phyloP scores from a whole-genome alignment of 2,329 filamentous ascomycete species.

The Colletotrichum lini region DNA sequence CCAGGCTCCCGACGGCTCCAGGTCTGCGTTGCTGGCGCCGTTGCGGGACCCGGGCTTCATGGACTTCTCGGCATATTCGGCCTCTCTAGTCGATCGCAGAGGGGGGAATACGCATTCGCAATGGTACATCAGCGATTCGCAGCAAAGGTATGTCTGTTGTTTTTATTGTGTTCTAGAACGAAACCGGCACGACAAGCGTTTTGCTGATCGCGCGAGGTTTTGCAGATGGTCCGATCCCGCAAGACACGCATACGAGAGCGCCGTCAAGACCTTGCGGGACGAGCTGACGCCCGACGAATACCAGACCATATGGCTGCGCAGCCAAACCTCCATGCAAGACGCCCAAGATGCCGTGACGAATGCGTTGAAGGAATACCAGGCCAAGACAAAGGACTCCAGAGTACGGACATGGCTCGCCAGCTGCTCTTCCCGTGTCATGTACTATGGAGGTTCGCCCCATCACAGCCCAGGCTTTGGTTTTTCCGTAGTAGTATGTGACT shows the following conservation, averaged over 20 bases:
- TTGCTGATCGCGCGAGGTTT: not conserved
- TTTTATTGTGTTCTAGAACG: not conserved
- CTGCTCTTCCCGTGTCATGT: constrained; percentile 21
- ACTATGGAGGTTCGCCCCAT: constrained; percentile 11
- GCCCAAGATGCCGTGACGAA: constrained; percentile 1
- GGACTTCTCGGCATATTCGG: not conserved
- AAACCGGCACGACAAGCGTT: no score
- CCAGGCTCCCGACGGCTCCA: not conserved
- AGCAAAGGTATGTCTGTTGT: not conserved
- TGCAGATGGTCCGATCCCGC: constrained; percentile 17
- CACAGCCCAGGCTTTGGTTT: no score
- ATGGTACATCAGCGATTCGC: constrained; percentile 4
- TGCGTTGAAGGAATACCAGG: not conserved
- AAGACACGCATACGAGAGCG: constrained; percentile 10
- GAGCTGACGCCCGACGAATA: constrained; percentile 9
- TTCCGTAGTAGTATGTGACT: not conserved
- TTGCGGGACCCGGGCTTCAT: not conserved
- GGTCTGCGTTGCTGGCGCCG: not conserved
- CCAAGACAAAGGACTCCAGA: constrained; percentile 2
- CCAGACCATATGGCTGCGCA: not conserved
- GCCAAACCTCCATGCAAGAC: constrained; percentile 5
- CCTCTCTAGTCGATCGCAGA: not conserved
- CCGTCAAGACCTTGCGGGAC: not conserved
- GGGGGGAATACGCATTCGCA: not conserved
- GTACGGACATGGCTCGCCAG: not conserved